Evolutionary conservation across 1,284 basidiomycete genomes (phyloP), one percentile per base, ranked within the genome.

Genomic region (Leccinum pachyderme): DNA sequence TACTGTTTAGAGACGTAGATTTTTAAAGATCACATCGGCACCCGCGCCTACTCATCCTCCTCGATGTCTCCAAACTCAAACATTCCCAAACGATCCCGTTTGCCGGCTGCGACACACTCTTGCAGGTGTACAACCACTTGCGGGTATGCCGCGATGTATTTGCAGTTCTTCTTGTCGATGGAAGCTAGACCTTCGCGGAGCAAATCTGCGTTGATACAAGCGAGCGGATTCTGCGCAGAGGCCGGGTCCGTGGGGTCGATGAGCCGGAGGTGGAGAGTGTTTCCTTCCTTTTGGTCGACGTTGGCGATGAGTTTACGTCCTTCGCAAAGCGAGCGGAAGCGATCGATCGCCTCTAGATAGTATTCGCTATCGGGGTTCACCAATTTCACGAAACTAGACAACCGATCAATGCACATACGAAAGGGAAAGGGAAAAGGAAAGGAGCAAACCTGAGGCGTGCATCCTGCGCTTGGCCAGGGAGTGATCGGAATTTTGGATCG

Each of bases 221-320:
- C 81, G n/a, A 83, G 70, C 1, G 88, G 85, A 65, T 93, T 87
- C 28, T 82, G 73, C 8, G 81, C 78, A 9, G 81, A 77, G 9
- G 79, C 75, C 4, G 90, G 85, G 72, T 94, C 88, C 31, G 78
- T 72, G 1, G 93, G 88, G 68, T 96, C 93, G 59, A 95, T 93
- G 46, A 96, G 81, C 32, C 94, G 89, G 51, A 96, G 81, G 71
- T 96, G 94, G 15, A 93, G 77, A 3, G 86, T 67, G 37, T 80
- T 69, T 44, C 89, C 89, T 67, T 96, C 95, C 64, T 79, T 84
- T 67, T 89, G 82, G 72, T 98, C 95, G 55, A 95, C 75, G 73
- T 95, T 96, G 35, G 93, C 95, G 45, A 97, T 78, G 31, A 98
- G 81, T 70, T 94, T 93, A 54, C 91, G 87, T 29, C 91, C 92